These are phyloP conservation scores for Sergeia podlipaevii DNA, from an alignment of 208 protist species.

Conservation along the genomic window DNA sequence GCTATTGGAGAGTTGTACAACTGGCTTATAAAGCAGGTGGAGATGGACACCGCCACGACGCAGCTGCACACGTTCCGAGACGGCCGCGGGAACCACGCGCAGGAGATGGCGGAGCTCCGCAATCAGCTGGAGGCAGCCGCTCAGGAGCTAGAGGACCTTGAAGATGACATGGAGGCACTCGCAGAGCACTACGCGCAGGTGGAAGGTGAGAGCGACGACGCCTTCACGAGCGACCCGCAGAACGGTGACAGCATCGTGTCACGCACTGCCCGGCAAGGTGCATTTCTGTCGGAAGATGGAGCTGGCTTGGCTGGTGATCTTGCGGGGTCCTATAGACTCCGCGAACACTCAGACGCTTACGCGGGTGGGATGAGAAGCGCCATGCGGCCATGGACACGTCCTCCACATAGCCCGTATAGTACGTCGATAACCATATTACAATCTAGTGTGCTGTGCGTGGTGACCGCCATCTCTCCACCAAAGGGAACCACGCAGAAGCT, in stretches of 20 bases:
- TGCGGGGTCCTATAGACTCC: too few species aligned
- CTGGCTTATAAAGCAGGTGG: constrained; percentile 49
- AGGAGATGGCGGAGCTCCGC: constrained; percentile 9
- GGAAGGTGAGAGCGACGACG: constrained; percentile 1
- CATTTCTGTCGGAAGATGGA: not conserved
- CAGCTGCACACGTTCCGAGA: constrained; percentile 7
- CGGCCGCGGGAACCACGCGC: constrained; percentile 7
- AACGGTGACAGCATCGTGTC: constrained; percentile 5
- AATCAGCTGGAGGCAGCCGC: constrained; percentile 12
- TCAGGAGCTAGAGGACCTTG: constrained; percentile 19
- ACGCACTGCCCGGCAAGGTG: not conserved
- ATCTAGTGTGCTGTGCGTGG: constrained; percentile 25
- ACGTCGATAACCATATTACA: constrained; percentile 14
- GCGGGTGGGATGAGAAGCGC: too few species aligned
- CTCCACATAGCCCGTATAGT: too few species aligned
- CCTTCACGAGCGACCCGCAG: not conserved
- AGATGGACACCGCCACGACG: constrained; percentile 20
- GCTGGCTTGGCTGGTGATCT: too few species aligned
- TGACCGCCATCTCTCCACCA: constrained; percentile 6
- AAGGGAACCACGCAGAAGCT: not conserved
- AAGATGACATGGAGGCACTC: constrained; percentile 32
- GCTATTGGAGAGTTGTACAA: constrained; percentile 48
- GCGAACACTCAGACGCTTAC: too few species aligned
- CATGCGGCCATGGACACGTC: too few species aligned
- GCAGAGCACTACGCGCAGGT: constrained; percentile 8